Percentiles rank a stretch among this genome's conserved stretches.
Evolutionary conservation across 176 grass and related monocot genomes (phyloP).

Genomic region (Oryza officinalis): DNA sequence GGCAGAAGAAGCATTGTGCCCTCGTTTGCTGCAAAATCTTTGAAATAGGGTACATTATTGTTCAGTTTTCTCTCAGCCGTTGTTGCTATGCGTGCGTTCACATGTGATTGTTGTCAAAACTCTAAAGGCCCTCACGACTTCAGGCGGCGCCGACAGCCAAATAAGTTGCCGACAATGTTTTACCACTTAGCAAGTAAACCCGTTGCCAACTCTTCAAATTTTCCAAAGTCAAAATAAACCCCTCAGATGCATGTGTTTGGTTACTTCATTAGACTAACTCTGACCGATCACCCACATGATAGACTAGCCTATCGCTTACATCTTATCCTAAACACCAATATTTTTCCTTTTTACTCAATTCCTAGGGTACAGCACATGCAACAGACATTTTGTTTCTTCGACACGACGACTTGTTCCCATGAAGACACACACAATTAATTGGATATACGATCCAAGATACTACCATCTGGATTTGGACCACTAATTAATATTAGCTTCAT

Average conservation of each 20-base stretch:
- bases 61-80: neutral
- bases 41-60: neutral
- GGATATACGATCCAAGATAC: slow-evolving; percentile 14
- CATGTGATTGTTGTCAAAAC: slow-evolving; percentile 10
- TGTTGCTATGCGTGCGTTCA: neutral
- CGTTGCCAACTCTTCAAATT: neutral
- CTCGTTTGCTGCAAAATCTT: neutral
- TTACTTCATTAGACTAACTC: neutral
- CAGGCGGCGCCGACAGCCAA: too few relatives aligned
- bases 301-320: slow-evolving; percentile 1
- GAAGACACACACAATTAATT: slow-evolving; percentile 1
- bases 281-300: neutral
- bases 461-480: slow-evolving; percentile 15
- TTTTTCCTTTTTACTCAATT: neutral
- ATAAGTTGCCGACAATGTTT: slow-evolving; percentile 36
- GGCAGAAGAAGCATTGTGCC: neutral
- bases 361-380: neutral
- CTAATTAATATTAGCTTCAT: neutral
- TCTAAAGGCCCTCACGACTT: too few relatives aligned
- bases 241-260: neutral
- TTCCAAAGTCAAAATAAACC: neutral
- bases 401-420: slow-evolving; percentile 26
- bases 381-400: neutral
- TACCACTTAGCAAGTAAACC: neutral
- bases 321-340: neutral